Conservation (phyloP, 1,284 basidiomycete species). For the Ceratobasidium sp. region DNA sequence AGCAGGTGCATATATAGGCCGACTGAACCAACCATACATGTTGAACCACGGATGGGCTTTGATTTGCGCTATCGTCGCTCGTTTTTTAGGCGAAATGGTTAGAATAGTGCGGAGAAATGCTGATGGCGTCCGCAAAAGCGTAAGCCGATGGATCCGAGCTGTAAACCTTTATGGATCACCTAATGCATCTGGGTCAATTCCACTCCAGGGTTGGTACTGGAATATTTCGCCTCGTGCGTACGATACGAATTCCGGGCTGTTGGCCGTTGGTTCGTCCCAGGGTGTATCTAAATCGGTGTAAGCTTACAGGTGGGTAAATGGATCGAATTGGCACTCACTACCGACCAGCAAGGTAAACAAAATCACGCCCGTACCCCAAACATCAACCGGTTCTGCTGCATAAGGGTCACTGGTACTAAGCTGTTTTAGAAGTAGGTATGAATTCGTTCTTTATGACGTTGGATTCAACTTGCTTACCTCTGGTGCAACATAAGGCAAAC, state of each 20-base stretch:
- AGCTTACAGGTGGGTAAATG: not conserved
- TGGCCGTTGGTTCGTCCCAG: constrained; percentile 93
- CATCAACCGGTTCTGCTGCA: constrained; percentile 91
- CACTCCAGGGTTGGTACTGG: constrained; percentile 84
- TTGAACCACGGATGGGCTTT: constrained; percentile 81
- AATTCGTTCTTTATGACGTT: not conserved
- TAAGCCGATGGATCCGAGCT: not conserved
- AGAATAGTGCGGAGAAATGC: constrained; percentile 65
- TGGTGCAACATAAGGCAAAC: constrained; percentile 94
- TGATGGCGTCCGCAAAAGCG: constrained; percentile 47
- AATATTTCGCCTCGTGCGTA: constrained; percentile 85
- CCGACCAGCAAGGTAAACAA: constrained; percentile 92
- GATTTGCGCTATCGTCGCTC: constrained; percentile 87
- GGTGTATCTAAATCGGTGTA: constrained; percentile 81
- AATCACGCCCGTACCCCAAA: constrained; percentile 98
- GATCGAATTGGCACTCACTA: constrained; percentile 69
- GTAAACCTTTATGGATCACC: constrained; percentile 62
- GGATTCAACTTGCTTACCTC: constrained; percentile 68
- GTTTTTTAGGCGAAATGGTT: constrained; percentile 89
- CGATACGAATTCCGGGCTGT: constrained; percentile 82
- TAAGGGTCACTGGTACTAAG: constrained; percentile 66
- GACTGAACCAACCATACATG: constrained; percentile 49
- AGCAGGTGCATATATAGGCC: constrained; percentile 1
- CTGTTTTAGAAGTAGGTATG: constrained; percentile 6
- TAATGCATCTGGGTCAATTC: constrained; percentile 71